Conservation (phyloP, 805 yeast genomes). For the Lipomyces mesembrius region DNA sequence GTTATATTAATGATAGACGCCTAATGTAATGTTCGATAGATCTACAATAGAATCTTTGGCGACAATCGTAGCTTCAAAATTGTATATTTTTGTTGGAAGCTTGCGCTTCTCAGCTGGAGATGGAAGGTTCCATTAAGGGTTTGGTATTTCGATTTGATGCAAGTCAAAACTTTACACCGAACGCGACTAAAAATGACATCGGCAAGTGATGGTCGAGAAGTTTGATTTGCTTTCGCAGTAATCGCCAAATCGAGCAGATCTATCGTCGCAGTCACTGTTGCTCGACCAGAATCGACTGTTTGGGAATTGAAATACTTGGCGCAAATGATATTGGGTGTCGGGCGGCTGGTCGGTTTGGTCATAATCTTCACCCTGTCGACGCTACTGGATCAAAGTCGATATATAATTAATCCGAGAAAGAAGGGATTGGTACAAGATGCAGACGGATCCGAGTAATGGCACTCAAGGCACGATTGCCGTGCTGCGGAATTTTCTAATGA, state of each 20-base stretch:
- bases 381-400: not conserved
- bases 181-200: no score
- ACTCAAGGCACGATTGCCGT: slow-evolving; percentile 60
- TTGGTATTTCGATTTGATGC: no score
- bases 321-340: not conserved
- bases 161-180: no score
- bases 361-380: not conserved
- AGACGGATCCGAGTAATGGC: slow-evolving; percentile 4
- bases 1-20: slow-evolving; percentile 4
- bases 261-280: not conserved
- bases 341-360: not conserved
- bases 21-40: not conserved
- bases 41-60: not conserved
- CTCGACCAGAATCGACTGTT: not conserved
- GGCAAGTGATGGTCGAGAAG: no score
- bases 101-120: no score
- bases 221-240: not conserved
- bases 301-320: not conserved
- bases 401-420: not conserved
- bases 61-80: no score
- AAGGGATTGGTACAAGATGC: not conserved
- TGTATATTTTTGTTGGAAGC: no score
- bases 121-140: no score
- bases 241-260: not conserved
- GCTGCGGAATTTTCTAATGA: slow-evolving; percentile 61